phyloP scores from a whole-genome alignment of 1,284 basidiomycete species.

The Phylloporus sp. region DNA sequence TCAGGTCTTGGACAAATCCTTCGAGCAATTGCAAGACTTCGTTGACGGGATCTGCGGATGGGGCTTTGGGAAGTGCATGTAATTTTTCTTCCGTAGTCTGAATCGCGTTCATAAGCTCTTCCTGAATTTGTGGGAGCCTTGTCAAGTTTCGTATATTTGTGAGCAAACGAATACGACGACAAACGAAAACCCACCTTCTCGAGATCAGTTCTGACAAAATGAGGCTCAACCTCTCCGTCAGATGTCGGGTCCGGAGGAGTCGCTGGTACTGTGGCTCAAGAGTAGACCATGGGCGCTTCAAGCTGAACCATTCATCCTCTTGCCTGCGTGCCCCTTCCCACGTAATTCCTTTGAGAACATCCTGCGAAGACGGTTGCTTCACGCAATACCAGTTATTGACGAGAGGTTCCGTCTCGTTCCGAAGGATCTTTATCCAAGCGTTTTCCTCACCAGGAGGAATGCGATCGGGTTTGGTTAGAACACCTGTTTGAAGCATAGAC shows the following conservation, averaged over 20 bases:
- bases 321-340: constrained; percentile 65
- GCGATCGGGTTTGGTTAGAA: constrained; percentile 83
- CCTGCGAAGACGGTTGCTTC: constrained; percentile 70
- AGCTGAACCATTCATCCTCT: constrained; percentile 76
- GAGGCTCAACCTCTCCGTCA: constrained; percentile 62
- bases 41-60: constrained; percentile 60
- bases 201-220: constrained; percentile 67
- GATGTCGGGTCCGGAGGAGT: constrained; percentile 61
- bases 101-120: constrained; percentile 56
- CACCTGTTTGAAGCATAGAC: constrained; percentile 53
- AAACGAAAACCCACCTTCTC: constrained; percentile 50
- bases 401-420: constrained; percentile 62
- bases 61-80: constrained; percentile 58
- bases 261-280: constrained; percentile 57
- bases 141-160: background rate
- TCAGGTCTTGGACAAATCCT: constrained; percentile 55
- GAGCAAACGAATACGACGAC: background rate
- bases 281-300: constrained; percentile 61
- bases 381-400: constrained; percentile 78
- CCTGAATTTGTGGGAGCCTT: constrained; percentile 71
- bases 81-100: constrained; percentile 46
- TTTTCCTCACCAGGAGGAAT: constrained; percentile 69
- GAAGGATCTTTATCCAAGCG: constrained; percentile 66
- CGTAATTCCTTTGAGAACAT: constrained; percentile 61
- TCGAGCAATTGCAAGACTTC: constrained; percentile 61